A percentile compares a stretch with the other conserved stretches of the same genome.
phyloP scores from a whole-genome alignment of 2,329 filamentous ascomycete genomes.

The Fusarium pseudograminearum region DNA sequence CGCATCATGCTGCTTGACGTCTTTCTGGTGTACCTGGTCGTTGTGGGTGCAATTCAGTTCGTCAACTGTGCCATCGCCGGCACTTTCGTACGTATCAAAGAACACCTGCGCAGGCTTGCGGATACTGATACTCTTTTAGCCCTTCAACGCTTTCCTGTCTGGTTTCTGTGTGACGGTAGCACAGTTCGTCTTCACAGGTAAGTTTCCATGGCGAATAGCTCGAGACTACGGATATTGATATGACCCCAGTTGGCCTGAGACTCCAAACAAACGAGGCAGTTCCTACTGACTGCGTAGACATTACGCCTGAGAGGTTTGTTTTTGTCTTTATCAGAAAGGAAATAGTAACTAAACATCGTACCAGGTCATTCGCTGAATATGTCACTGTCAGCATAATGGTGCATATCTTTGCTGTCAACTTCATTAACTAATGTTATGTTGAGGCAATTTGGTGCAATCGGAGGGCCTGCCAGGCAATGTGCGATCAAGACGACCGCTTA shows the following conservation, averaged over 20 bases:
- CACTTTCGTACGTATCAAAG: constrained; percentile 81
- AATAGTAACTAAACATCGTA: constrained; percentile 32
- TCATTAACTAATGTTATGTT: constrained; percentile 82
- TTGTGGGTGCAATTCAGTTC: constrained; percentile 91
- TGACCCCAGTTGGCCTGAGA: constrained; percentile 72
- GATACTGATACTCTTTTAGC: constrained; percentile 65
- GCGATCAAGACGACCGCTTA: constrained; percentile 41
- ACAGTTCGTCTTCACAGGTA: constrained; percentile 95
- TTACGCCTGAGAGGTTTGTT: constrained; percentile 81
- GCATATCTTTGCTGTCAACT: constrained; percentile 99
- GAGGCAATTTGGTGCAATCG: constrained; percentile 1
- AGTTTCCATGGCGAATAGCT: constrained; percentile 45
- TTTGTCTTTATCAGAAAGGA: not conserved
- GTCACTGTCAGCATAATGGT: constrained; percentile 93
- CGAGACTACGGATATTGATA: constrained; percentile 20
- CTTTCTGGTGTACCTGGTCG: constrained; percentile 89
- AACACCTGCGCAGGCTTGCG: too few relatives aligned
- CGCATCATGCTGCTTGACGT: constrained; percentile 91
- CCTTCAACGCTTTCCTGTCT: constrained; percentile 98
- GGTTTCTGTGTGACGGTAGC: constrained; percentile 95
- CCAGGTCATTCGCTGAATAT: constrained; percentile 94
- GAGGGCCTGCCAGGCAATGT: constrained; percentile 33
- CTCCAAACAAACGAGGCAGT: constrained; percentile 92
- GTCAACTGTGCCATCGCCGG: constrained; percentile 90
- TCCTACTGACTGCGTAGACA: constrained; percentile 78